These are phyloP conservation scores for Calamus simplicifolius DNA, from an alignment of 176 grass and related monocot genomes.

Conservation along the genomic window DNA sequence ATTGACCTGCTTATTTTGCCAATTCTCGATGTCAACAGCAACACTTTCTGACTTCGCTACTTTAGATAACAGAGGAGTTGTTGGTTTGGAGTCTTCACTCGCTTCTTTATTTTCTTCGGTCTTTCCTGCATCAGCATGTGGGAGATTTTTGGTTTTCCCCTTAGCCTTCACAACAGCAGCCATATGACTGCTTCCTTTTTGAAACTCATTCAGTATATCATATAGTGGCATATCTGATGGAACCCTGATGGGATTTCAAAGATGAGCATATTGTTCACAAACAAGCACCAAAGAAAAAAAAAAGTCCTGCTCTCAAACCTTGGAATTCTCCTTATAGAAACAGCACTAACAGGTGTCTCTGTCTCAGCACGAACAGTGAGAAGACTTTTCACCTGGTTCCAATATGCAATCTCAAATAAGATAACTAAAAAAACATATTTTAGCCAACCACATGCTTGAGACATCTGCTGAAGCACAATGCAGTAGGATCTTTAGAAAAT, in stretches of 20 bases:
- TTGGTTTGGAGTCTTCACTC: conserved; percentile 23
- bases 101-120: conserved; percentile 34
- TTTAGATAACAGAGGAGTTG: conserved; percentile 62
- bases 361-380: conserved; percentile 98
- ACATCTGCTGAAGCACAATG: neutral
- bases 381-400: conserved; percentile 92
- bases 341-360: conserved; percentile 97
- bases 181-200: conserved; percentile 99
- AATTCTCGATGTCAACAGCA: conserved; percentile 64
- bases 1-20: conserved; percentile 44
- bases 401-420: conserved; percentile 25
- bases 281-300: conserved; percentile 19
- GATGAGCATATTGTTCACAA: neutral
- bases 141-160: conserved; percentile 42
- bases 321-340: conserved; percentile 98
- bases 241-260: conserved; percentile 49
- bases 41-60: conserved; percentile 41
- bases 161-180: conserved; percentile 81
- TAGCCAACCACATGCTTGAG: no score
- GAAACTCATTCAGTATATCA: conserved; percentile 99
- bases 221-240: conserved; percentile 97
- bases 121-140: conserved; percentile 28
- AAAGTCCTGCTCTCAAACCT: conserved; percentile 33
- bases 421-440: no score
- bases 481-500: no score